A percentile compares a stretch with the other conserved stretches of the same genome.
These are phyloP conservation scores for Murraya koenigii DNA, from an alignment of 345 rosid species.

Conservation along the genomic window DNA sequence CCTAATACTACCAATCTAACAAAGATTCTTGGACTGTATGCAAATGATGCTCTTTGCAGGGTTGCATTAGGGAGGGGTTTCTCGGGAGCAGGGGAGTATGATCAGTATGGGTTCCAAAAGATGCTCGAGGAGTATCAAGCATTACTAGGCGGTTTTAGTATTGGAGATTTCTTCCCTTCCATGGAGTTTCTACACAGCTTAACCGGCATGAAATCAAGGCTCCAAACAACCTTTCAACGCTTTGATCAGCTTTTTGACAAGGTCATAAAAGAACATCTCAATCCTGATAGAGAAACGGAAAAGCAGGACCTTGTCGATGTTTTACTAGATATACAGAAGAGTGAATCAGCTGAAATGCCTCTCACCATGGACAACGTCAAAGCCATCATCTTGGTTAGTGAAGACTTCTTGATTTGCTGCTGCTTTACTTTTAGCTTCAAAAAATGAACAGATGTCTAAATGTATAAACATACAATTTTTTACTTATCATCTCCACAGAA, in stretches of 20 bases:
- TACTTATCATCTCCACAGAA: neutral
- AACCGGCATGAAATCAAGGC: slow-evolving; percentile 35
- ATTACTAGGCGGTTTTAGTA: slow-evolving; percentile 33
- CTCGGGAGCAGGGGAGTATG: slow-evolving; percentile 32
- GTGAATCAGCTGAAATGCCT: slow-evolving; percentile 22
- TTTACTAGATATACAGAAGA: slow-evolving; percentile 30
- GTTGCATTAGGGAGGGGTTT: slow-evolving; percentile 35
- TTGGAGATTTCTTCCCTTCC: slow-evolving; percentile 44
- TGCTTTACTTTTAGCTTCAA: neutral
- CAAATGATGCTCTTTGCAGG: slow-evolving; percentile 36
- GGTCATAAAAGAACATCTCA: slow-evolving; percentile 34
- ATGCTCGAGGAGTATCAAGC: slow-evolving; percentile 46
- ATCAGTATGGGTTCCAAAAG: slow-evolving; percentile 39
- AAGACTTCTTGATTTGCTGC: neutral
- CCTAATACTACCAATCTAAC: slow-evolving; percentile 27
- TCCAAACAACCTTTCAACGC: slow-evolving; percentile 22
- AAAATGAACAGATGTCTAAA: no score
- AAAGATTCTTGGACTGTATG: slow-evolving; percentile 26
- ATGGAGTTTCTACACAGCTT: slow-evolving; percentile 37
- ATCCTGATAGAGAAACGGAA: slow-evolving; percentile 8
- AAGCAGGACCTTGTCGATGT: slow-evolving; percentile 35
- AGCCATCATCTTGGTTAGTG: slow-evolving; percentile 45
- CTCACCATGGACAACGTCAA: slow-evolving; percentile 40
- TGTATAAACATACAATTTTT: no score
- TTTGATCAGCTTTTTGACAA: slow-evolving; percentile 33